Conservation (phyloP, 2,329 filamentous ascomycete genomes). For the Teratosphaeria pseudoeucalypti region DNA sequence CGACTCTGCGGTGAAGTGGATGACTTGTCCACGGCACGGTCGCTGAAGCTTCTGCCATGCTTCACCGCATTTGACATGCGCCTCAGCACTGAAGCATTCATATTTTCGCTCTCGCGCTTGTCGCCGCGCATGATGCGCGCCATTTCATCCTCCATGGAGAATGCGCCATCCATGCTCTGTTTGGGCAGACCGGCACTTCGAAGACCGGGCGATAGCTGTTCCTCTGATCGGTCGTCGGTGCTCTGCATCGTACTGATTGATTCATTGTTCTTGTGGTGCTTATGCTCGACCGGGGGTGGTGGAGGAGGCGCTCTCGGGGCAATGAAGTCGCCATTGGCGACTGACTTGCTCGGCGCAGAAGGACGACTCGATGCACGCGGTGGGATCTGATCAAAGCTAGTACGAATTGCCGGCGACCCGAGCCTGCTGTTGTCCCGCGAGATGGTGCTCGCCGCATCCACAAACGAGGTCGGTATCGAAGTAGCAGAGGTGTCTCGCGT, state of each 20-base stretch:
- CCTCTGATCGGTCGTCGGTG: constrained; percentile 22
- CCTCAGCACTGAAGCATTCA: constrained; percentile 54
- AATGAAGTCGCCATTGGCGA: constrained; percentile 32
- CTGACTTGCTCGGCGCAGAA: constrained; percentile 31
- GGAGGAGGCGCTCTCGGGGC: constrained; percentile 37
- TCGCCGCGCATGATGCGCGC: constrained; percentile 74
- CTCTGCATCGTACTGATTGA: constrained; percentile 37
- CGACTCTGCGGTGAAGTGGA: constrained; percentile 28
- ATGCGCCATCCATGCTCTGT: constrained; percentile 68
- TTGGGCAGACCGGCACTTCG: constrained; percentile 30
- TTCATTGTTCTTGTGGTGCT: constrained; percentile 31
- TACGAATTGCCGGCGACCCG: constrained; percentile 14
- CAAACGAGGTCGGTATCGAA: constrained; percentile 25
- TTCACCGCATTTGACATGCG: constrained; percentile 88
- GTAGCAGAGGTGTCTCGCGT: constrained; percentile 31
- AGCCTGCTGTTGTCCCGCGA: constrained; percentile 17
- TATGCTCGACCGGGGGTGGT: constrained; percentile 22
- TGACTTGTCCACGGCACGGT: constrained; percentile 28
- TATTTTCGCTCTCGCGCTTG: constrained; percentile 25
- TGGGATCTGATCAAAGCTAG: constrained; percentile 34
- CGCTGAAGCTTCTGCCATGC: constrained; percentile 81
- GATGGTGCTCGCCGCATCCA: constrained; percentile 24
- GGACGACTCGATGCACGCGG: constrained; percentile 39
- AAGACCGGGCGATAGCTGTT: constrained; percentile 18
- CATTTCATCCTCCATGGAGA: constrained; percentile 94